Conservation (phyloP, 805 yeast species). For the Cyberlindnera maritima region DNA sequence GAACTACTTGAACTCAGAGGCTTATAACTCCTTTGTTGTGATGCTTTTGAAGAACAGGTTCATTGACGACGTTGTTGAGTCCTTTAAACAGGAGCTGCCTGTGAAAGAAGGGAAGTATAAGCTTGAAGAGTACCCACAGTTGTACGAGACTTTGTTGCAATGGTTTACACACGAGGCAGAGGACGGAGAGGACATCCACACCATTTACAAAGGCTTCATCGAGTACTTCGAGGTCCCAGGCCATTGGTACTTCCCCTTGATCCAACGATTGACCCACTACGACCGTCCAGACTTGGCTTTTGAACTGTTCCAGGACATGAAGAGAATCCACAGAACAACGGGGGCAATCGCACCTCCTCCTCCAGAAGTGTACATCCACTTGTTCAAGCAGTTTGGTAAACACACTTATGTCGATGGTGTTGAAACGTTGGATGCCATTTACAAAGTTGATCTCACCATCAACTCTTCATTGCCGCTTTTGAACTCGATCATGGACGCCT, state of each 20-base stretch:
- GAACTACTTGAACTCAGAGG: conserved; percentile 34
- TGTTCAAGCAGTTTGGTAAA: conserved; percentile 61
- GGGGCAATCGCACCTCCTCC: conserved; percentile 47
- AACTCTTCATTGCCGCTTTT: conserved; percentile 55
- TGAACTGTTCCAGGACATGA: conserved; percentile 57
- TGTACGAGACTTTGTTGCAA: conserved; percentile 42
- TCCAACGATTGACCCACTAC: conserved; percentile 51
- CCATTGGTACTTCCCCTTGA: conserved; percentile 55
- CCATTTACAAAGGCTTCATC: conserved; percentile 54
- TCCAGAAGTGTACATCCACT: conserved; percentile 54
- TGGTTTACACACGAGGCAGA: conserved; percentile 39
- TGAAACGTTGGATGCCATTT: conserved; percentile 55
- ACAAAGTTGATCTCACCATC: conserved; percentile 60
- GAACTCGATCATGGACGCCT: conserved; percentile 64
- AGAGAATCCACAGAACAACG: conserved; percentile 51
- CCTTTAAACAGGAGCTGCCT: conserved; percentile 42
- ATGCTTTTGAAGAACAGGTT: conserved; percentile 35
- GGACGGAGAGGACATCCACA: conserved; percentile 47
- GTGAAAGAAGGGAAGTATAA: conserved; percentile 15
- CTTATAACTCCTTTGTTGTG: conserved; percentile 37
- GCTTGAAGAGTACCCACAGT: conserved; percentile 30
- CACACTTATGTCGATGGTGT: conserved; percentile 63
- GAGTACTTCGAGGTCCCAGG: conserved; percentile 54
- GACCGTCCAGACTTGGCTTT: conserved; percentile 62
- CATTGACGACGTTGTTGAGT: conserved; percentile 39